These are phyloP conservation scores for Microthlaspi erraticum DNA, from an alignment of 345 rosid genomes.

Conservation along the genomic window DNA sequence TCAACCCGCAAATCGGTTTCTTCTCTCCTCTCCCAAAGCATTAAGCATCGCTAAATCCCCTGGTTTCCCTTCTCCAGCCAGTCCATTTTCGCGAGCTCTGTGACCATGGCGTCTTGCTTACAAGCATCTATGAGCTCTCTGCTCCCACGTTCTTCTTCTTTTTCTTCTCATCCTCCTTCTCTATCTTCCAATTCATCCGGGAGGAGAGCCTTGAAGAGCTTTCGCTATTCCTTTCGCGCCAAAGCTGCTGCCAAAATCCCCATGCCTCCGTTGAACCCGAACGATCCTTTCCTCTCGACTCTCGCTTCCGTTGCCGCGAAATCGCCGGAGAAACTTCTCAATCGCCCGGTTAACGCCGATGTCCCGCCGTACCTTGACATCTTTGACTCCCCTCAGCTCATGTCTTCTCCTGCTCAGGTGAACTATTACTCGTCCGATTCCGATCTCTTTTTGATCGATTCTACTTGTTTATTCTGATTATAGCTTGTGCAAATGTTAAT, in stretches of 20 bases:
- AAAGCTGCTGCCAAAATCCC: slow-evolving; percentile 62
- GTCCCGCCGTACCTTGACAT: slow-evolving; percentile 75
- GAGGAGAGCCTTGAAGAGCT: slow-evolving; percentile 44
- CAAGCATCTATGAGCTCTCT: slow-evolving; percentile 53
- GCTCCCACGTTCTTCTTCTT: slow-evolving; percentile 43
- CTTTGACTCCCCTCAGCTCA: slow-evolving; percentile 73
- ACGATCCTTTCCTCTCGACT: slow-evolving; percentile 70
- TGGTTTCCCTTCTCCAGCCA: slow-evolving; percentile 31
- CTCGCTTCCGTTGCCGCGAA: slow-evolving; percentile 66
- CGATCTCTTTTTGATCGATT: background rate
- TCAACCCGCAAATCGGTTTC: slow-evolving; percentile 24
- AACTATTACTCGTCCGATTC: background rate
- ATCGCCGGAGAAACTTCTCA: slow-evolving; percentile 61
- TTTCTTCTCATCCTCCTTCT: slow-evolving; percentile 33
- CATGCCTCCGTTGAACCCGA: slow-evolving; percentile 73
- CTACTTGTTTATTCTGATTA: background rate
- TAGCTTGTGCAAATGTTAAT: background rate
- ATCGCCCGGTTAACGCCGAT: slow-evolving; percentile 54
- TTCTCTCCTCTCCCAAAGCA: background rate
- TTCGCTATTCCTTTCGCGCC: slow-evolving; percentile 44
- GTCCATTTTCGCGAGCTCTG: slow-evolving; percentile 40
- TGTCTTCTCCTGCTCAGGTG: slow-evolving; percentile 86
- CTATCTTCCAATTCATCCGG: slow-evolving; percentile 42
- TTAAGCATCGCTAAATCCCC: slow-evolving; percentile 31
- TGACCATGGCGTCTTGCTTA: slow-evolving; percentile 57